These are phyloP conservation scores for Schizophyllum commune DNA, from an alignment of 1,284 basidiomycete species.

Conservation along the genomic window DNA sequence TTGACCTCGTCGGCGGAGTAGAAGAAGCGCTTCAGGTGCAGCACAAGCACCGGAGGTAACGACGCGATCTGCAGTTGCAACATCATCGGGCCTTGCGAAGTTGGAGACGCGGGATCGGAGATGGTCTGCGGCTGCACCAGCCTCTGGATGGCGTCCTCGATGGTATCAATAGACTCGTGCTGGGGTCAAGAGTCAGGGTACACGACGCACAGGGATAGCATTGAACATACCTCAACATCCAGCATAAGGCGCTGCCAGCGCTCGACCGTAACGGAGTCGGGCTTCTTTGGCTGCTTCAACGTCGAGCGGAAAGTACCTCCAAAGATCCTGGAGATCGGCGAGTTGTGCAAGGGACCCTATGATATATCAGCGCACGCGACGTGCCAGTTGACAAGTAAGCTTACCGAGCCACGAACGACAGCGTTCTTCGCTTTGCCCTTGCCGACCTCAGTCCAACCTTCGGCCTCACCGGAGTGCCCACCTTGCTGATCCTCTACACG, in stretches of 20 bases:
- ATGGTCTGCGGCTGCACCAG: slow-evolving; percentile 27
- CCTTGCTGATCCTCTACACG: background rate
- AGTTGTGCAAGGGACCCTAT: slow-evolving; percentile 75
- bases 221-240: slow-evolving; percentile 69
- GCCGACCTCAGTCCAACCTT: slow-evolving; percentile 91
- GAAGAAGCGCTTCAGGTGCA: slow-evolving; percentile 91
- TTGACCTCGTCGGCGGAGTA: slow-evolving; percentile 77
- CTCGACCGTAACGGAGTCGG: slow-evolving; percentile 86
- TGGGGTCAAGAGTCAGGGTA: slow-evolving; percentile 21
- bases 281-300: slow-evolving; percentile 72
- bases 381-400: slow-evolving; percentile 21
- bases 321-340: slow-evolving; percentile 88
- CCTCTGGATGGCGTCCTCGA: slow-evolving; percentile 60
- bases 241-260: slow-evolving; percentile 89
- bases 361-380: background rate
- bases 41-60: slow-evolving; percentile 79
- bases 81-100: slow-evolving; percentile 59
- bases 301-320: slow-evolving; percentile 92
- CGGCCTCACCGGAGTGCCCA: slow-evolving; percentile 31
- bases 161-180: slow-evolving; percentile 68
- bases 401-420: slow-evolving; percentile 66
- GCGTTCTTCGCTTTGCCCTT: slow-evolving; percentile 74
- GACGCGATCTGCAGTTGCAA: slow-evolving; percentile 86
- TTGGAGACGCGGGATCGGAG: slow-evolving; percentile 77
- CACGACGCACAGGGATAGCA: background rate